Conservation (phyloP, 495 filamentous ascomycete species). For the Aspergillus conjunctus region DNA sequence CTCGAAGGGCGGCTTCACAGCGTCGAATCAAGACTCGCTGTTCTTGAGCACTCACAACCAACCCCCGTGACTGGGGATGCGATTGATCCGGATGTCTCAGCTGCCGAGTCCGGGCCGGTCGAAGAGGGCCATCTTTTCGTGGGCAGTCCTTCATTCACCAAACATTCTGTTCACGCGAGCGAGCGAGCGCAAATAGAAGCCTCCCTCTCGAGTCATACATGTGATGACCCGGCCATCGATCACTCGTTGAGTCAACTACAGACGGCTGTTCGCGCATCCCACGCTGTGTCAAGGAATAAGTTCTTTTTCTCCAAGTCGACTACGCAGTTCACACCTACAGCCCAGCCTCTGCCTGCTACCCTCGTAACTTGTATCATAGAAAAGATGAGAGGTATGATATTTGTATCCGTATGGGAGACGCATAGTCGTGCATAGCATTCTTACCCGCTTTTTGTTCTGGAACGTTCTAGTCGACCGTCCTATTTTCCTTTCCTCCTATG, state of each 20-base stretch:
- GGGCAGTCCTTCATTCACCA: conserved; percentile 11
- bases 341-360: background rate
- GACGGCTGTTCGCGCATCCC: background rate
- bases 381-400: conserved; percentile 2
- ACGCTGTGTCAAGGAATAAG: conserved; percentile 3
- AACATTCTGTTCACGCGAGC: conserved; percentile 12
- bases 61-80: background rate
- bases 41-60: background rate
- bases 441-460: background rate
- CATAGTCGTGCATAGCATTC: background rate
- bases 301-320: conserved; percentile 10
- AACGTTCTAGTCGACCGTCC: conserved; percentile 11
- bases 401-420: background rate
- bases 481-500: conserved; percentile 25
- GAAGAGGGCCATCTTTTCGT: conserved; percentile 2
- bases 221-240: conserved; percentile 7
- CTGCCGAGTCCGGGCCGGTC: background rate
- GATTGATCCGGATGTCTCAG: background rate
- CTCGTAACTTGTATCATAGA: conserved; percentile 5
- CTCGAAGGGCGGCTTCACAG: conserved; percentile 1
- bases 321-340: background rate
- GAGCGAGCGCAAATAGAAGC: conserved; percentile 6
- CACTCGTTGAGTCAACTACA: background rate
- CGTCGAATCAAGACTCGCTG: conserved; percentile 7
- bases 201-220: background rate